Evolutionary conservation across 441 rosid genomes (phyloP), one percentile per base, ranked within the genome.

Genomic region (Brassica hybrid): DNA sequence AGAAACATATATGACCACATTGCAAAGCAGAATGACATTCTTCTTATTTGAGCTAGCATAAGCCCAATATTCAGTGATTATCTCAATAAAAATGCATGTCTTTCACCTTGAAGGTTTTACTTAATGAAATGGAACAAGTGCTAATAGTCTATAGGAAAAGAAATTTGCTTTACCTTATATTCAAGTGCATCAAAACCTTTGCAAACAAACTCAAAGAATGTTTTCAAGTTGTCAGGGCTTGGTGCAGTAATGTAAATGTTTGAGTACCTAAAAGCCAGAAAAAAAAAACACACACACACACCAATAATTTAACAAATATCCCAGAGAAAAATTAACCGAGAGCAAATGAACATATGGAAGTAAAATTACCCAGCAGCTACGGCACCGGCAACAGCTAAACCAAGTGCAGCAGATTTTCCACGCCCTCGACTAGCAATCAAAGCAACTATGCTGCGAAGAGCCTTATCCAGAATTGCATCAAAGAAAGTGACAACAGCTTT

Each of bases 321-420:
- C 18, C 48, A n/a, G n/a, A n/a, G n/a, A n/a, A n/a, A n/a, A 12
- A 50, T 5, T 41, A 60, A 9, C 48, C 6, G 13, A 48, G 21
- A 34, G 59, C 60, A 36, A 50, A 16, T 2, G 59, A 67, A 59
- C 21, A 32, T 43, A 30, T 43, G 32, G 61, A 27, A 23, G 54
- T 19, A 10, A 8, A 25, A 52, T 50, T 89, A 95, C 99, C 98
- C 97, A 19, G 99, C 92, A 69, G 98, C 96, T 85, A 94, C 80
- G 80, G 99, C 98, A 71, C 97, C 99, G 71, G 97, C 85, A 65
- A 96, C 84, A 45, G 97, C 94, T 77, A 96, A 81, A 78, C 99
- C 99, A 69, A 96, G 98, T 52, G 98, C 97, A 76, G 98, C 96
- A 4, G 98, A 96, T 84, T 96, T 96, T 34, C 99, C 99, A 83